Evolutionary conservation across 2,329 filamentous ascomycete species (phyloP).

Genomic region (Colletotrichum coccodes): DNA sequence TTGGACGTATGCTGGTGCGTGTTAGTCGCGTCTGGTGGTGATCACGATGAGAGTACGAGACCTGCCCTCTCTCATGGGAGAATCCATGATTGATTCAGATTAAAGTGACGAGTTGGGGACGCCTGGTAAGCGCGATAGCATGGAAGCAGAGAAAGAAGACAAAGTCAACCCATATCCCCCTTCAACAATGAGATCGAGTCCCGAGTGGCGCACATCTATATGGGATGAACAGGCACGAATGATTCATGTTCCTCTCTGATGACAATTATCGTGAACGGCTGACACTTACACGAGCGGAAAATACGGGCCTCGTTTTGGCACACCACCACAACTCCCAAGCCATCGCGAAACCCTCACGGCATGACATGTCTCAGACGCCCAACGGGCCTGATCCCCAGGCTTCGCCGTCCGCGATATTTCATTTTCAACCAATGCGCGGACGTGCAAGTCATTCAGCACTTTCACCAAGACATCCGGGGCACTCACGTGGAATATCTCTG

Average conservation of each 20-base stretch:
- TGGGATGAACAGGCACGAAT: not conserved
- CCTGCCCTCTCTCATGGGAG: constrained; percentile 33
- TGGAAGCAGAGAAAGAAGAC: not conserved
- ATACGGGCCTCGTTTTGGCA: constrained; percentile 1
- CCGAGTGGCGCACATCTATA: constrained; percentile 2
- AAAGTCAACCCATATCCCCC: not conserved
- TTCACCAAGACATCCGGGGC: not conserved
- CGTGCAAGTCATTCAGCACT: constrained; percentile 19
- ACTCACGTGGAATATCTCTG: constrained; percentile 28
- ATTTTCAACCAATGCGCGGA: not conserved
- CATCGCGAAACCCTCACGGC: not conserved
- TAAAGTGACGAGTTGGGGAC: too few species aligned
- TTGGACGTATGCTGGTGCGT: constrained; percentile 23
- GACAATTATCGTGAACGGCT: constrained; percentile 16
- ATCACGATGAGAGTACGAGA: not conserved
- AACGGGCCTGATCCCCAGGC: not conserved
- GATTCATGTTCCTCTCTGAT: not conserved
- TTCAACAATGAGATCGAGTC: not conserved
- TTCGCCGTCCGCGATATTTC: not conserved
- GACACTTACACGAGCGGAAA: constrained; percentile 28
- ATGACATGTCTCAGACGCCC: constrained; percentile 3
- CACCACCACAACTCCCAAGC: not conserved
- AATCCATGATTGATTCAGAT: constrained; percentile 22
- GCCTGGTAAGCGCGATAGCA: not conserved
- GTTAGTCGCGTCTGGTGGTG: not conserved